These are phyloP conservation scores for Amanita jacksonii DNA, from an alignment of 768 basidiomycete species.

Conservation along the genomic window DNA sequence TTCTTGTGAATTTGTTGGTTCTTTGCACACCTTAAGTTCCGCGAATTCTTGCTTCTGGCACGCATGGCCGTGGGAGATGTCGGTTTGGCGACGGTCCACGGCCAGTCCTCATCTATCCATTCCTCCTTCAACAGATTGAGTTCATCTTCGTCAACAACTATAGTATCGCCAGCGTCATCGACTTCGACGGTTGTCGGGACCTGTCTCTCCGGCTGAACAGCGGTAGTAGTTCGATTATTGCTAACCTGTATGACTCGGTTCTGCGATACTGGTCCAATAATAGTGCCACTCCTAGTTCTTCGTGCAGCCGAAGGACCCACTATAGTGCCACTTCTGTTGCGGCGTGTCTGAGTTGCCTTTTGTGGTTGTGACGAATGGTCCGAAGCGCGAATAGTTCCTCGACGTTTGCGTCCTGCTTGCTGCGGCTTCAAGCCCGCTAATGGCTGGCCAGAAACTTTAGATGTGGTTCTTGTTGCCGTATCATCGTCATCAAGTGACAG, in stretches of 20 bases:
- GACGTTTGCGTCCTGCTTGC: constrained; percentile 21
- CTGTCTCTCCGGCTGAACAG: not conserved
- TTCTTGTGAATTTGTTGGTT: constrained; percentile 10
- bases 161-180: constrained; percentile 10
- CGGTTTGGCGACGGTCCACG: constrained; percentile 7
- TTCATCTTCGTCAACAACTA: not conserved
- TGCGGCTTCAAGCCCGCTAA: not conserved
- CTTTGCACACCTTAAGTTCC: constrained; percentile 10
- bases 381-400: constrained; percentile 42
- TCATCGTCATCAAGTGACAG: not conserved
- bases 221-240: not conserved
- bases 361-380: constrained; percentile 5
- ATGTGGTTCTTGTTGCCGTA: not conserved
- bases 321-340: constrained; percentile 43
- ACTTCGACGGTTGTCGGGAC: constrained; percentile 5
- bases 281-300: constrained; percentile 24
- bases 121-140: constrained; percentile 19
- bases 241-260: not conserved
- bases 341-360: constrained; percentile 18
- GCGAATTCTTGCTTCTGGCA: constrained; percentile 1
- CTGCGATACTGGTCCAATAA: constrained; percentile 19
- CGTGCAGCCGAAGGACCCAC: constrained; percentile 21
- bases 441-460: not conserved
- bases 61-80: not conserved
- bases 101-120: constrained; percentile 22